Evolutionary conservation across 805 yeast species (phyloP), one percentile per base, ranked within the genome.

Genomic region (Myxozyma monticola): DNA sequence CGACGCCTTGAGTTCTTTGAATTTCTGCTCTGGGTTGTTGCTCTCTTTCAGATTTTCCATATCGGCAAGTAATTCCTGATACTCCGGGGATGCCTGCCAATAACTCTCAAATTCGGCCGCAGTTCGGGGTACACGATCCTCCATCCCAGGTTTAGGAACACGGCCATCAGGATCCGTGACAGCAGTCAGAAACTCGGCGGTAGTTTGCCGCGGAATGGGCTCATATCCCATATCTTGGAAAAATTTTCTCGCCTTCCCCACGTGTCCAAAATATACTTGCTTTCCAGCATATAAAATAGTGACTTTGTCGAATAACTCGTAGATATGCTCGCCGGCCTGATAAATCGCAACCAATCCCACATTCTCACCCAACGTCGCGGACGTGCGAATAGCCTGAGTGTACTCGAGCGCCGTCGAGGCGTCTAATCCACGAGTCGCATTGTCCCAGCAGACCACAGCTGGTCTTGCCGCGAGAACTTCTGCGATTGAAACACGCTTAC

Each of bases 341-440:
- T 79, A 78, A 37, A 83, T 80, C 26, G 87, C 83, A 48, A 83
- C 76, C 48, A 81, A 65, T 4, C 84, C 79, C 4, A 83, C 73
- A 15, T 74, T 70, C 8, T 75, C 71, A 38, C 71, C 61, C 31
- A 80, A 65, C 9, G 56, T 62, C 18, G 85, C 80, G 2, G 81
- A 72, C 0, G 80, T 72, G 61, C 78, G 80, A 57, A 81, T 70
- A 20, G 83, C 80, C 56, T 76, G 69, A 48, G 78, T 72, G 61
- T 81, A 81, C 62, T 81, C 85, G 61, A 79, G 71, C 25, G 87
- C 87, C 42, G 85, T 81, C 25, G 86, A 84, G 9, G 86, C 72
- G 68, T 81, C 87, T 57, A 81, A 75, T 62, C 87, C 87, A 69
- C 87, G 76, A 18, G 86, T 81, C 14, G 85, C 76, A 61, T 81